Conservation (phyloP, 2,329 filamentous ascomycete genomes). For the Venturia oleaginea region DNA sequence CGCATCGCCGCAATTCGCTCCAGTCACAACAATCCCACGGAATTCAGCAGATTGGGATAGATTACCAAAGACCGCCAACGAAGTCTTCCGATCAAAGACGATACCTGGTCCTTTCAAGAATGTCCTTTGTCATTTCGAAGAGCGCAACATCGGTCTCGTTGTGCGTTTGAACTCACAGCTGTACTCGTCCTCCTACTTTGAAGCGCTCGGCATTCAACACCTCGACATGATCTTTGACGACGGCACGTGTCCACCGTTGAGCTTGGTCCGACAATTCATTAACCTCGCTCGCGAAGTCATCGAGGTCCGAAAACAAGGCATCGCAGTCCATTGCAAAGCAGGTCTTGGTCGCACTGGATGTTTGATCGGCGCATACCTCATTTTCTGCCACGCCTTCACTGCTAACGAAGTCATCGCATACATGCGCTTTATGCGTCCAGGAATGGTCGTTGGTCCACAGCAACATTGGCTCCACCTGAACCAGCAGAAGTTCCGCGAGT, state of each 20-base stretch:
- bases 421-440: conserved; percentile 98
- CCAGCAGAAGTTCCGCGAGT: conserved; percentile 94
- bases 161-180: conserved; percentile 92
- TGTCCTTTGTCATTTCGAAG: conserved; percentile 78
- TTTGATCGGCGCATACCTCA: conserved; percentile 92
- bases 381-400: conserved; percentile 94
- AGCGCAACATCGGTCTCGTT: conserved; percentile 83
- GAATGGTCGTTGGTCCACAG: conserved; percentile 97
- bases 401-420: conserved; percentile 96
- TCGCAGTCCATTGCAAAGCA: conserved; percentile 97
- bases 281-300: conserved; percentile 92
- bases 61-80: conserved; percentile 66
- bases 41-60: conserved; percentile 64
- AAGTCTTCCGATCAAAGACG: conserved; percentile 54
- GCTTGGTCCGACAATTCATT: conserved; percentile 89
- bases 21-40: conserved; percentile 61
- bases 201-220: conserved; percentile 86
- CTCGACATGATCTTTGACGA: conserved; percentile 99
- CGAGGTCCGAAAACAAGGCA: conserved; percentile 78
- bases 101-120: conserved; percentile 91
- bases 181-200: conserved; percentile 96
- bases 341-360: conserved; percentile 92
- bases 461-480: conserved; percentile 99
- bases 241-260: conserved; percentile 83
- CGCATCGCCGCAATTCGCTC: conserved; percentile 81